Base-by-base conservation (phyloP, 75 land plant genomes). In the Pinus albicaulis region DNA sequence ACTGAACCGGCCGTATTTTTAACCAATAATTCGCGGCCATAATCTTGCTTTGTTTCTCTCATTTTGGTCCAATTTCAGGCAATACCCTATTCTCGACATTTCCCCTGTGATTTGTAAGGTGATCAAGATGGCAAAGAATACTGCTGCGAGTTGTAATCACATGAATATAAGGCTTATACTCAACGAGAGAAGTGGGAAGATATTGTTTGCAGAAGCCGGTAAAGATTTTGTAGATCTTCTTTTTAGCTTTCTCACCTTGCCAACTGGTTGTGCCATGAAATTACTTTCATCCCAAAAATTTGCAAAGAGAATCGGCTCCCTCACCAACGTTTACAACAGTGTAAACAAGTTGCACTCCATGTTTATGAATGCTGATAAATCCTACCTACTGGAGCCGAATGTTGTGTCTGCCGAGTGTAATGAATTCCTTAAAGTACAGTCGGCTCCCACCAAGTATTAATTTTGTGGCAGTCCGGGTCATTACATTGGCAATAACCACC, bases 161-260 rank as follows among this genome's bases (percentile, higher is more conserved):
- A 44, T 44, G 48, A 44, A 44, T 44, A 7, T 44, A 7, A 44
- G 48, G 48, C 10, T 44, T 44, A 8, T 66, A 11, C 3, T 66
- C 20, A 36, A 20, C 17, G 26, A 66, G 17, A 66, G 20, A 38
- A 66, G 1, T n/a, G n/a, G 44, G 7, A 38, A 44, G 22, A n/a
- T 66, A 28, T 34, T 66, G 70, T 66, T 26, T 19, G 70, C 70
- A 36, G 41, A 66, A 20, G 70, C 70, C 0, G 70, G 70, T 19
- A 34, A 34, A 3, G 70, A 66, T 3, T 14, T 66, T 7, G 70
- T 66, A 16, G 70, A 66, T 38, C 28, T 66, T 28, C 20, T 66
- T 0, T 36, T 38, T 1, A 66, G 70, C 22, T 17, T 66, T 66
- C 70, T 66, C 3, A 38, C 48, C 0, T 44, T 66, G 20, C 70